phyloP scores from a whole-genome alignment of 1,284 basidiomycete genomes.

The Ganoderma multipileum region DNA sequence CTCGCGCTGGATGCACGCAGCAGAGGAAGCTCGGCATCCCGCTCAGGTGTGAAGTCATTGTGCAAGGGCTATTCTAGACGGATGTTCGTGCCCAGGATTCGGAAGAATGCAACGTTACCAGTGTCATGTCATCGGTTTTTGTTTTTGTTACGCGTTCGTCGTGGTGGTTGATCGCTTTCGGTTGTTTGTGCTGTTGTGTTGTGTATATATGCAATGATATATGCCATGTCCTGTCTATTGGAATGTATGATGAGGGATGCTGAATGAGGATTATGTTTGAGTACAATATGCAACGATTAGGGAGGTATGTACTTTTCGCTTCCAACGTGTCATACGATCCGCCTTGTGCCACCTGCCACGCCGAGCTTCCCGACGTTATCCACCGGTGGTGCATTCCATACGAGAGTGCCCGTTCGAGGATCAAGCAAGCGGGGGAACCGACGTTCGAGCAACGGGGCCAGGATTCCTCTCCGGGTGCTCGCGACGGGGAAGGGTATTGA shows the following conservation, averaged over 20 bases:
- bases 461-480: conserved; percentile 45
- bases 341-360: conserved; percentile 17
- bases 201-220: conserved; percentile 10
- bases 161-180: conserved; percentile 6
- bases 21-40: conserved; percentile 38
- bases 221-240: conserved; percentile 1
- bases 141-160: conserved; percentile 13
- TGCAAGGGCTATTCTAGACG: conserved; percentile 31
- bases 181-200: conserved; percentile 9
- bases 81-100: conserved; percentile 24
- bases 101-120: conserved; percentile 8
- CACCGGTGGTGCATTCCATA: conserved; percentile 75
- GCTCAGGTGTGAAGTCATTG: conserved; percentile 43
- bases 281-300: conserved; percentile 21
- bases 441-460: conserved; percentile 51
- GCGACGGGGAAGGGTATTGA: conserved; percentile 12
- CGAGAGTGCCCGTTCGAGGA: conserved; percentile 61
- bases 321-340: conserved; percentile 9
- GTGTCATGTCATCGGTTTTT: conserved; percentile 12
- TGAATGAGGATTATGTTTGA: conserved; percentile 24
- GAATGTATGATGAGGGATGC: background rate
- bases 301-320: conserved; percentile 24
- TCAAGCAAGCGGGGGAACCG: conserved; percentile 61
- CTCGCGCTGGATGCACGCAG: conserved; percentile 41
- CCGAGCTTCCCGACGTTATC: conserved; percentile 57